Base-by-base conservation (phyloP, 305 asterid species). In the Solanum hybrid region DNA sequence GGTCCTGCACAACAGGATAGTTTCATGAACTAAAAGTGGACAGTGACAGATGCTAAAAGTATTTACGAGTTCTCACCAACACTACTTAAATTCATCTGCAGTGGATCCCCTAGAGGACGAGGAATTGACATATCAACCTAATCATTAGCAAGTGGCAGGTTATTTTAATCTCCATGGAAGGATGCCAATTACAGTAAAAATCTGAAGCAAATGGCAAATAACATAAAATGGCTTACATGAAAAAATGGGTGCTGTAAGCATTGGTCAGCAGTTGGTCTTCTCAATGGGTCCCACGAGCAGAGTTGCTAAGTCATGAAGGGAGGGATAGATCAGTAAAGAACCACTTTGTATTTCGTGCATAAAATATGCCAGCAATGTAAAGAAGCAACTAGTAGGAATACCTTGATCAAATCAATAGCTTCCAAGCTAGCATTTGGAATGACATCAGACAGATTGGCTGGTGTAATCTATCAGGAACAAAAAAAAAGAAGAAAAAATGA, bases 331-430 rank as follows among this genome's bases (percentile, higher is more conserved):
- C 32, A 56, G 87, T 27, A 56, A 56, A 45, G n/a, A 5, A 19
- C 22, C 76, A 85, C 8, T 56, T 85, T 7, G 22, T 51, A 31
- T 31, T 85, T 29, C 19, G 3, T 56, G 76, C 87, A 85, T 56
- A 85, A 56, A 32, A 19, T 19, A 84, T 56, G 45, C 22, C 45
- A 56, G 27, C 45, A 85, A 84, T 85, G 87, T 31, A 85, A 19
- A 31, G 38, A 85, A 56, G 87, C 31, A 56, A 13, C 75, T 32
- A 31, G 35, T 31, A 36, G 73, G 82, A 87, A 77, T 93, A 96
- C 99, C 98, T 96, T 94, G 93, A 97, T 94, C 93, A 97, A 93
- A 94, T 97, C 96, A 88, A 95, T 93, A 90, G 99, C 98, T 93
- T 96, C 98, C 37, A 86, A 87, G 90, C 99, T 97, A 87, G 99